Evolutionary conservation across 768 basidiomycete species (phyloP).

Genomic region (Rhodotorula babjevae): DNA sequence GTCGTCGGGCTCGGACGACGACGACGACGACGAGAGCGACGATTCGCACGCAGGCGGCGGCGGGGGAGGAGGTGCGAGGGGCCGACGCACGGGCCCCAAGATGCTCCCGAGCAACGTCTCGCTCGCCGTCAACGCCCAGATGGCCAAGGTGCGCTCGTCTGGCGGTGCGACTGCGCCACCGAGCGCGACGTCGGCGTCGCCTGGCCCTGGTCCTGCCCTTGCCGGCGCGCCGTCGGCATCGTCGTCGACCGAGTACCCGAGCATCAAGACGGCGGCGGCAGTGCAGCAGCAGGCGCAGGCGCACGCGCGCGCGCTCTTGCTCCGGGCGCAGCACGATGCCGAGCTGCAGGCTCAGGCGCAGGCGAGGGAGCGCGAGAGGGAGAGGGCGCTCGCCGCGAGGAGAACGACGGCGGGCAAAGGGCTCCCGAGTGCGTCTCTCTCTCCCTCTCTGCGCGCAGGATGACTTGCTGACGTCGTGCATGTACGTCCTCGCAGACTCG

Average conservation of each 20-base stretch:
- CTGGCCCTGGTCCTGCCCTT: too few relatives aligned
- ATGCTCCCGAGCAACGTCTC: not conserved
- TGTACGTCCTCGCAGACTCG: not conserved
- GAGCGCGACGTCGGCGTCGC: not conserved
- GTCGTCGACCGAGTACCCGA: not conserved
- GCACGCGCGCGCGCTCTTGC: not conserved
- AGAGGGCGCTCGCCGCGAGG: not conserved
- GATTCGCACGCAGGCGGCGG: not conserved
- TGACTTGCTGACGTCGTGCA: too few relatives aligned
- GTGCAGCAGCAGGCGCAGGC: constrained; percentile 3
- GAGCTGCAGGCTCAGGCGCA: not conserved
- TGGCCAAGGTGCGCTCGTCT: not conserved
- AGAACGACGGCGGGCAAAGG: not conserved
- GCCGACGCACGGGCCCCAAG: too few relatives aligned
- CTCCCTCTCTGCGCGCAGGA: not conserved
- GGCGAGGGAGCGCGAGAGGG: not conserved
- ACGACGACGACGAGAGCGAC: not conserved
- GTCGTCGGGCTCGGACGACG: not conserved
- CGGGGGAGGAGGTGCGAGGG: not conserved
- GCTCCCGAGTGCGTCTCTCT: not conserved
- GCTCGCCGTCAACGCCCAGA: not conserved
- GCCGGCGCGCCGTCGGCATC: not conserved
- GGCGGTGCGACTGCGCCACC: not conserved
- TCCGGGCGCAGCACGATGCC: not conserved
- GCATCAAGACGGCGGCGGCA: constrained; percentile 1